Evolutionary conservation across 2,329 filamentous ascomycete genomes (phyloP), one percentile per base, ranked within the genome.

Genomic region (Xylariaceae sp.): DNA sequence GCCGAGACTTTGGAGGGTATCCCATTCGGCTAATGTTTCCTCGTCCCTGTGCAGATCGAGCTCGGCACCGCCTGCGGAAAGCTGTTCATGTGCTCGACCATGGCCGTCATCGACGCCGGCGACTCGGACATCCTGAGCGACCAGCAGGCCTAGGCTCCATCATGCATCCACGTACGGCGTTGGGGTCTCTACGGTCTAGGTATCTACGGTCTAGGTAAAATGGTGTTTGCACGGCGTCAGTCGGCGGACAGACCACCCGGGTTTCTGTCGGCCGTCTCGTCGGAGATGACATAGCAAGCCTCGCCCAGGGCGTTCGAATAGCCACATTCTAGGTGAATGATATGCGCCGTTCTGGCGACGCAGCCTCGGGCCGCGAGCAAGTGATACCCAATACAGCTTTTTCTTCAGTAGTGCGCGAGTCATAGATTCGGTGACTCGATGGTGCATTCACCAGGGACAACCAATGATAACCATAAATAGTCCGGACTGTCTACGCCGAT

Each of bases 51-150:
- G 36, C 65, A 96, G 89, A 95, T 96, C 63, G 92, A 96, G 75
- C 78, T 98, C 52, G 92, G 92, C 60, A 96, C 89, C 2, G 38
- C 88, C 55, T 95, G 89, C 73, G 92, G 92, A 76, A 96, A 96
- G 77, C 83, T 98, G 63, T 98, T 94, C 83, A 80, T 88, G 56
- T 94, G 86, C 80, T 90, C 86, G 52, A 94, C 89, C 68, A 93
- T 98, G 84, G 82, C 89, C 56, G 83, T 96, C 62, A 73, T 96
- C 52, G 92, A 98, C 69, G 88, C 89, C 63, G 92, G 90, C 80
- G 84, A 96, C 80, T 94, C 87, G 53, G 92, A 98, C 69, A 98
- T 98, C 68, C 78, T 98, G 56, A 81, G 72, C 68, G 80, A 86
- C 67, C 78, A 80, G 64, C 65, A 71, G 60, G 68, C 73, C 57